Evolutionary conservation across 208 protist genomes (phyloP).

Genomic region (Angomonas ambiguus): DNA sequence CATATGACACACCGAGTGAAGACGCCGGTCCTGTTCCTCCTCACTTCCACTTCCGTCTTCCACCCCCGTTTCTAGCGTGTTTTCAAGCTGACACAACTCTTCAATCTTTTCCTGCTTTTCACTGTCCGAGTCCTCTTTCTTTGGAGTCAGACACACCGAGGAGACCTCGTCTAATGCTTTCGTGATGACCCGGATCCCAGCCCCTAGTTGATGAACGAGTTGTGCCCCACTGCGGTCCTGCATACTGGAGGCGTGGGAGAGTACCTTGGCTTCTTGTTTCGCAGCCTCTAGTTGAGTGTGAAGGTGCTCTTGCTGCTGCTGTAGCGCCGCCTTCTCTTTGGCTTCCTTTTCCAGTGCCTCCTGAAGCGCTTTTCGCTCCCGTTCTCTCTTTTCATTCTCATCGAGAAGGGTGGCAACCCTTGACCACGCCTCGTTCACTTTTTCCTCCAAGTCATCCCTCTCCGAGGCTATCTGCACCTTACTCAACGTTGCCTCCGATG

Average conservation of each 20-base stretch:
- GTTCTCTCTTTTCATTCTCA: constrained; percentile 20
- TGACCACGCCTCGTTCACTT: constrained; percentile 59
- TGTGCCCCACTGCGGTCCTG: constrained; percentile 5
- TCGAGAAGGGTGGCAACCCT: constrained; percentile 33
- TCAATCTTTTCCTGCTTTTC: neutral
- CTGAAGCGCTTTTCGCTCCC: constrained; percentile 20
- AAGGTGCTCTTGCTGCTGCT: constrained; percentile 19
- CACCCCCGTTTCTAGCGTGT: neutral
- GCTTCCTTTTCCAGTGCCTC: constrained; percentile 10
- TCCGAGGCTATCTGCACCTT: constrained; percentile 39
- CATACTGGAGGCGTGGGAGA: neutral
- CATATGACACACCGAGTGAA: neutral
- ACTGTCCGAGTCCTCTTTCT: too few species aligned
- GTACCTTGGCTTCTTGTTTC: neutral
- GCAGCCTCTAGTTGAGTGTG: constrained; percentile 3
- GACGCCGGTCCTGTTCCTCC: constrained; percentile 2
- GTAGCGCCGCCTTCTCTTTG: constrained; percentile 8
- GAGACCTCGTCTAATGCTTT: neutral
- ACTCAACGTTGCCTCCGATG: constrained; percentile 26
- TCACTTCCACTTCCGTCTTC: neutral
- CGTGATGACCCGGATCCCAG: neutral
- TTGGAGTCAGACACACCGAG: neutral
- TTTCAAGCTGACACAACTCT: neutral
- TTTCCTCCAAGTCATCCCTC: constrained; percentile 51
- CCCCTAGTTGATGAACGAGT: neutral